These are phyloP conservation scores for Ceratobasidium sp. DNA, from an alignment of 1,284 basidiomycete species.

Conservation along the genomic window DNA sequence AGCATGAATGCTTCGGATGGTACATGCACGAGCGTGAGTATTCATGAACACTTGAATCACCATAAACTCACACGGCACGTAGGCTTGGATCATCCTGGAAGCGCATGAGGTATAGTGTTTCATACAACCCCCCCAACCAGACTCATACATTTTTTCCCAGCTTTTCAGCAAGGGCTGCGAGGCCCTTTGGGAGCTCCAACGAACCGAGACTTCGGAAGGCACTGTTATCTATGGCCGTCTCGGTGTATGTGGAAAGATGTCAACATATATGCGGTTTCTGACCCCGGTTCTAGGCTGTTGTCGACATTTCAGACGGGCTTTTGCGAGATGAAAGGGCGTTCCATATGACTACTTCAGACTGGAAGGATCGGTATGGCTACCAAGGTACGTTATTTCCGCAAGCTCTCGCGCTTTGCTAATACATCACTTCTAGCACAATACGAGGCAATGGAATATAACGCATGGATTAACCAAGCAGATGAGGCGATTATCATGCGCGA, in stretches of 20 bases:
- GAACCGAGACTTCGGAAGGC: conserved; percentile 24
- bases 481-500: conserved; percentile 35
- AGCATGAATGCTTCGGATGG: conserved; percentile 35
- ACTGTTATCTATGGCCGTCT: conserved; percentile 29
- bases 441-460: conserved; percentile 34
- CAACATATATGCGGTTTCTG: neutral
- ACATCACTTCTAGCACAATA: conserved; percentile 35
- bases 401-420: neutral
- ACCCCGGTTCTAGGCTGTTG: conserved; percentile 18
- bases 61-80: neutral
- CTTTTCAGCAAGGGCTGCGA: conserved; percentile 37
- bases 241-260: conserved; percentile 22
- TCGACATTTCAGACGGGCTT: conserved; percentile 38
- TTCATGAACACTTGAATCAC: neutral
- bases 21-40: conserved; percentile 23
- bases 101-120: conserved; percentile 48
- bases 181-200: conserved; percentile 25
- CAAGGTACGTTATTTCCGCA: conserved; percentile 26
- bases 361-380: conserved; percentile 31
- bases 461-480: conserved; percentile 39
- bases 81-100: conserved; percentile 49
- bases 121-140: no score
- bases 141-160: conserved; percentile 3
- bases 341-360: conserved; percentile 31
- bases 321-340: conserved; percentile 41